Percentiles rank a stretch among this genome's conserved stretches.
These are phyloP conservation scores for Mycosphaerelloides madeirae DNA, from an alignment of 2,329 filamentous ascomycete genomes.

Conservation along the genomic window DNA sequence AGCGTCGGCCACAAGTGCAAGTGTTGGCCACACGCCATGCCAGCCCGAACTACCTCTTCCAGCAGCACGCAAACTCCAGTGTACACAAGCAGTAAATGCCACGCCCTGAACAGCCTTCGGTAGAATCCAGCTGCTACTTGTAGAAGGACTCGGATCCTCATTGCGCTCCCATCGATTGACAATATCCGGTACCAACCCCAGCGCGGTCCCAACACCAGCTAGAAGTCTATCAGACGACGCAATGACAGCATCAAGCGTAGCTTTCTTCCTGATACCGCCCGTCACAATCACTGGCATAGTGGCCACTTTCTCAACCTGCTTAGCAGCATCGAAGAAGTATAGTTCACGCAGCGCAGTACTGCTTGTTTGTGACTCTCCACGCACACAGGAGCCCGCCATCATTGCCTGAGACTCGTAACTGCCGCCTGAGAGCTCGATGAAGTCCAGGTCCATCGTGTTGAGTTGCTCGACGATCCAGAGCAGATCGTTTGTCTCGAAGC, in stretches of 20 bases:
- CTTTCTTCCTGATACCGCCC: conserved; percentile 8
- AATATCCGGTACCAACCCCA: conserved; percentile 13
- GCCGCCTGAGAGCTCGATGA: conserved; percentile 16
- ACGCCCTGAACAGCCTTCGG: conserved; percentile 1
- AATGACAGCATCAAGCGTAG: conserved; percentile 10
- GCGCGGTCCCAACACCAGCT: conserved; percentile 11
- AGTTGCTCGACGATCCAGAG: conserved; percentile 10
- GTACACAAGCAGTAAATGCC: conserved; percentile 7
- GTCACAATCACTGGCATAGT: conserved; percentile 15
- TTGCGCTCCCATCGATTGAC: conserved; percentile 11
- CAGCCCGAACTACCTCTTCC: conserved; percentile 3
- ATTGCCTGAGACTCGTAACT: conserved; percentile 12
- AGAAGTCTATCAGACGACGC: conserved; percentile 6
- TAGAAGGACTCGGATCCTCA: conserved; percentile 5
- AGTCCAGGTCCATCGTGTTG: conserved; percentile 12
- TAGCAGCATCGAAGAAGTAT: conserved; percentile 14
- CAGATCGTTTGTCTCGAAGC: conserved; percentile 11
- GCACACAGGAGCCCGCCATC: conserved; percentile 1
- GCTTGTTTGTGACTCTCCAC: conserved; percentile 6
- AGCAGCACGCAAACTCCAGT: conserved; percentile 8
- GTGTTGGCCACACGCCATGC: conserved; percentile 9
- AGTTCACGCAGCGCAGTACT: conserved; percentile 12
- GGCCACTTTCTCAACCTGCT: conserved; percentile 8
- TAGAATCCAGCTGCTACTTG: conserved; percentile 4
- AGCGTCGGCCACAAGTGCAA: not conserved